Conservation (phyloP, 805 yeast genomes). For the Torulaspora delbrueckii region DNA sequence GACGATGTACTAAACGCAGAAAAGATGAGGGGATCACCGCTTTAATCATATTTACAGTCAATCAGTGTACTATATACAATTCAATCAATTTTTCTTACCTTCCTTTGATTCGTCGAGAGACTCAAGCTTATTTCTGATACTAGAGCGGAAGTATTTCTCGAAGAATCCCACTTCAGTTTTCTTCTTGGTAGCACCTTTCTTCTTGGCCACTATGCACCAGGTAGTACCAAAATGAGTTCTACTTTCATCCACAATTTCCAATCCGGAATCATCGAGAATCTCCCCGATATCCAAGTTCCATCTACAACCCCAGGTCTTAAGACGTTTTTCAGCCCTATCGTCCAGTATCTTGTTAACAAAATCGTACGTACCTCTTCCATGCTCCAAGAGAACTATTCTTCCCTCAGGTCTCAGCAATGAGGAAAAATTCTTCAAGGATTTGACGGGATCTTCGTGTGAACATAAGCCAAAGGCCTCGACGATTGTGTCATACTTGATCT, state of each 20-base stretch:
- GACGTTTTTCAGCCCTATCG: slow-evolving; percentile 72
- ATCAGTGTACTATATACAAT: slow-evolving; percentile 1
- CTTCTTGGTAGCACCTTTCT: slow-evolving; percentile 56
- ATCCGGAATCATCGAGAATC: slow-evolving; percentile 73
- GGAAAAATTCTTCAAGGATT: slow-evolving; percentile 70
- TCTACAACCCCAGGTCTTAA: slow-evolving; percentile 93
- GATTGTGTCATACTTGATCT: slow-evolving; percentile 79
- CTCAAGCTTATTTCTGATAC: slow-evolving; percentile 30
- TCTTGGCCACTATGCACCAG: slow-evolving; percentile 75
- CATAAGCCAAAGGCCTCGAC: slow-evolving; percentile 93
- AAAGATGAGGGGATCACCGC: slow-evolving; percentile 59
- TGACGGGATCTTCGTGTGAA: slow-evolving; percentile 90
- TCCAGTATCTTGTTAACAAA: slow-evolving; percentile 77
- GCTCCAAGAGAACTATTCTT: slow-evolving; percentile 80
- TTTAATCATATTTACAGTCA: slow-evolving; percentile 3
- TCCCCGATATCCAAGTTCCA: slow-evolving; percentile 96
- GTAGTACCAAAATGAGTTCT: slow-evolving; percentile 90
- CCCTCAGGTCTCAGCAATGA: slow-evolving; percentile 82
- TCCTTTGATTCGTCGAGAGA: slow-evolving; percentile 12
- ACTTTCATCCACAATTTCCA: slow-evolving; percentile 74
- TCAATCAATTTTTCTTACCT: slow-evolving; percentile 6
- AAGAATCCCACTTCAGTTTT: slow-evolving; percentile 44
- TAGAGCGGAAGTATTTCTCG: slow-evolving; percentile 45
- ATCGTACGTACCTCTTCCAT: slow-evolving; percentile 81
- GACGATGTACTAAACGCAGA: slow-evolving; percentile 65